Evolutionary conservation across 495 filamentous ascomycete genomes (phyloP), one percentile per base, ranked within the genome.

Genomic region (Lophiostoma macrostomum): DNA sequence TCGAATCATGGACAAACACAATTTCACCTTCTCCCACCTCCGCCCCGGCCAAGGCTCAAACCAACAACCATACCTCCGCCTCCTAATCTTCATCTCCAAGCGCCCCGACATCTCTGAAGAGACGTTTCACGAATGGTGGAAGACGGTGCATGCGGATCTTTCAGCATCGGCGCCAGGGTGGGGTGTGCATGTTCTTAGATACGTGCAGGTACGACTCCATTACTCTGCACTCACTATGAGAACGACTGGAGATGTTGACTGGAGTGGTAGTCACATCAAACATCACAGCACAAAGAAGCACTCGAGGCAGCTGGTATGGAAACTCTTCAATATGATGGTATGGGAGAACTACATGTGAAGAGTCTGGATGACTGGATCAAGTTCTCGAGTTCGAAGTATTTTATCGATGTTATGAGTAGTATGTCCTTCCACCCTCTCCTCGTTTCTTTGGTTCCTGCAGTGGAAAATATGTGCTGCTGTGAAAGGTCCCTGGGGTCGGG

Each of bases 61-160:
- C 22, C 11, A 25, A 13, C 40, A 43, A 25, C 40, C 40, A 5
- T 27, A 25, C 40, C 19, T 43, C 22, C 40, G 40, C 18, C 24
- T 43, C 40, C 37, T 41, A 5, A 43, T 27, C 16, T 43, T 43
- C 22, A 10, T 24, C 22, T 27, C 14, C 18, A 43, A 24, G 40
- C 22, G 18, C 18, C 40, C 40, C 2, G 40, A 43, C 24, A 43
- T 43, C 22, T 43, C 40, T 5, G 19, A 43, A 25, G 40, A 43
- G 40, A 43, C 7, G 23, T 43, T 25, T 16, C 40, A 43, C 22
- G 3, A 10, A 1, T 27, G 40, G 40, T 43, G 12, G 40, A 24
- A 25, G 12, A 43, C 19, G 14, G 40, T 14, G 18, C 18, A 14
- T 29, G 11, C 23, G 20, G 16, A 23, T 27, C 22, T 44, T 8